Conservation (phyloP, 139 green algal genomes). For the Pleodorina starrii region DNA sequence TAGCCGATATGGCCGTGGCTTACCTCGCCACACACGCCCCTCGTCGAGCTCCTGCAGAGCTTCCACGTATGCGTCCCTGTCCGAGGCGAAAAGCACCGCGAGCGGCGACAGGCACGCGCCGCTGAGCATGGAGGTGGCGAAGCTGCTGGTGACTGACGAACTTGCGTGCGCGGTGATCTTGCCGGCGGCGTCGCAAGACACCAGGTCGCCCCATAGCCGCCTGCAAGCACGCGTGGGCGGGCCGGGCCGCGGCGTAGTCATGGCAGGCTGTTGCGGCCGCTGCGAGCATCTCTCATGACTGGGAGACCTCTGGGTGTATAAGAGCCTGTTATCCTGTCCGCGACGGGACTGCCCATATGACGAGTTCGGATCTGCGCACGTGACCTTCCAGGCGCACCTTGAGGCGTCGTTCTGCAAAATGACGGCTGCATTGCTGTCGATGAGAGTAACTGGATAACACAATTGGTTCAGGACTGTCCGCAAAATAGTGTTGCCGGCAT, state of each 20-base stretch:
- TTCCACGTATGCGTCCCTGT: neutral
- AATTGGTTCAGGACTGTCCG: constrained; percentile 5
- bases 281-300: too few species aligned
- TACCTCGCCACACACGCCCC: neutral
- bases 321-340: too few species aligned
- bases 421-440: neutral
- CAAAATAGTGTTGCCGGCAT: neutral
- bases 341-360: too few species aligned
- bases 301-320: too few species aligned
- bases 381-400: neutral
- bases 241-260: too few species aligned
- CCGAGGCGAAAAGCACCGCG: neutral
- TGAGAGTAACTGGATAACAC: neutral
- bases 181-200: neutral
- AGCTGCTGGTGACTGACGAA: neutral
- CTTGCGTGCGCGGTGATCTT: neutral
- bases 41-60: constrained; percentile 1
- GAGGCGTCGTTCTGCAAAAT: constrained; percentile 1
- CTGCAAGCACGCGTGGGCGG: neutral
- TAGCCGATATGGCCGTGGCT: too few species aligned
- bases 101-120: neutral
- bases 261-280: too few species aligned
- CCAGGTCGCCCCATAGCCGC: constrained; percentile 8
- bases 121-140: too few species aligned
- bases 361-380: too few species aligned